Conservation (phyloP, 2,329 filamentous ascomycete genomes). For the Epichloe gansuensis region DNA sequence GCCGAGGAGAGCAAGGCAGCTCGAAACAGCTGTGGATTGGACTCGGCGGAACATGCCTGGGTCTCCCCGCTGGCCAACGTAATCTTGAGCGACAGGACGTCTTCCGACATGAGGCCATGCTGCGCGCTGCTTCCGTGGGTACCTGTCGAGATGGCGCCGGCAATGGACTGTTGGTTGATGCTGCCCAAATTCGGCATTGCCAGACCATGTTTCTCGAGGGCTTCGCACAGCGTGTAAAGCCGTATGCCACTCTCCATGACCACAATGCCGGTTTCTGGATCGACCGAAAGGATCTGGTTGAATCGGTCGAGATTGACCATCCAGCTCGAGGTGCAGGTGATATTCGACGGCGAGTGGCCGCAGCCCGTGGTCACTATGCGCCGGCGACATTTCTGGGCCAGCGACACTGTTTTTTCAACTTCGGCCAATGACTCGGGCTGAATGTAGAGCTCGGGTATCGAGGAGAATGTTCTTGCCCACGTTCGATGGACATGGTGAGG, state of each 20-base stretch:
- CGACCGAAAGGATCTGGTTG: slow-evolving; percentile 57
- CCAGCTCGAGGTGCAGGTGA: slow-evolving; percentile 92
- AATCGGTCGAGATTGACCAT: slow-evolving; percentile 86
- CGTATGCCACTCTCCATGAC: slow-evolving; percentile 83
- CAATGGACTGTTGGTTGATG: slow-evolving; percentile 89
- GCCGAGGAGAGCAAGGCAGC: slow-evolving; percentile 81
- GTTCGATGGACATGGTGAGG: slow-evolving; percentile 70
- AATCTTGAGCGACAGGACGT: slow-evolving; percentile 61
- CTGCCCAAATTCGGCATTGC: slow-evolving; percentile 88
- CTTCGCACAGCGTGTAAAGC: slow-evolving; percentile 58
- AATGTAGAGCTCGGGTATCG: slow-evolving; percentile 80
- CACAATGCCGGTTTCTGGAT: slow-evolving; percentile 52
- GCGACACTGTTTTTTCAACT: slow-evolving; percentile 68
- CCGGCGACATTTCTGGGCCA: slow-evolving; percentile 70
- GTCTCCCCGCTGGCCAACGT: slow-evolving; percentile 71
- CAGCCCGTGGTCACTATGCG: slow-evolving; percentile 80
- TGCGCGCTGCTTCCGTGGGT: slow-evolving; percentile 81
- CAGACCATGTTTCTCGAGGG: slow-evolving; percentile 62
- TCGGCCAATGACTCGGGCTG: slow-evolving; percentile 69
- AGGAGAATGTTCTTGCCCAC: slow-evolving; percentile 90
- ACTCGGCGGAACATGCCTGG: slow-evolving; percentile 55
- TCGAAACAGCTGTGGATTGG: slow-evolving; percentile 70
- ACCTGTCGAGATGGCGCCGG: slow-evolving; percentile 82
- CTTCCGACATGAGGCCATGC: slow-evolving; percentile 77
- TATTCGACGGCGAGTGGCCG: slow-evolving; percentile 79